Evolutionary conservation across 2,329 filamentous ascomycete species (phyloP), one percentile per base, ranked within the genome.

Genomic region (Nemania sp.): DNA sequence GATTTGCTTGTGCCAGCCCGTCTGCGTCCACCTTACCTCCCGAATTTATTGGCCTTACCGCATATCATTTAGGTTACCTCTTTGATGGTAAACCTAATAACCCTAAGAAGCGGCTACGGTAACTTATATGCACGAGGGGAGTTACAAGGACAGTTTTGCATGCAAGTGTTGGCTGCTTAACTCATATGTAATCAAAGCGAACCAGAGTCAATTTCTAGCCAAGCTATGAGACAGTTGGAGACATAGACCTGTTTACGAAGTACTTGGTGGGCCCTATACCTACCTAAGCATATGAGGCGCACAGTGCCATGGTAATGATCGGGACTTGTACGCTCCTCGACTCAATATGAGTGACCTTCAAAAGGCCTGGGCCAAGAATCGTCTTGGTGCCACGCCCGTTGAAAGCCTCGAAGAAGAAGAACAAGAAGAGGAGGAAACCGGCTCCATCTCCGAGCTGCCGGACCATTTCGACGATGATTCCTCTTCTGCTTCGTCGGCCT

Each of bases 331-430:
- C 45, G 29, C 49, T 56, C 49, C 43, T 43, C 25, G 25, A 57
- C 60, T 62, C 71, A 76, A 52, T 63, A 96, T 96, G 91, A 94
- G 90, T 74, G 88, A 92, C 69, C 83, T 94, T 61, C 90, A 92
- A 74, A 88, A 87, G 75, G 83, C 87, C 60, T 94, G 92, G 80
- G 89, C 88, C 64, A 92, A 90, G 78, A 82, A 89, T 57, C 91
- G 91, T 77, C 81, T 94, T 64, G 80, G 81, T 63, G 82, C 82
- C 59, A 77, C 88, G 71, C 76, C 82, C 18, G 73, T 79, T 48
- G 80, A 81, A 59, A 72, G 74, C 18, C 81, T 85, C 61, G 76
- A 81, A 63, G 83, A 85, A 68, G 76, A 81, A 63, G 83, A 85
- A 68, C 73, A 76, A 55, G 83, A 85, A 56, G 81, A 85, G 64